Conservation (phyloP, 495 filamentous ascomycete species). For the Pseudevernia furfuracea region DNA sequence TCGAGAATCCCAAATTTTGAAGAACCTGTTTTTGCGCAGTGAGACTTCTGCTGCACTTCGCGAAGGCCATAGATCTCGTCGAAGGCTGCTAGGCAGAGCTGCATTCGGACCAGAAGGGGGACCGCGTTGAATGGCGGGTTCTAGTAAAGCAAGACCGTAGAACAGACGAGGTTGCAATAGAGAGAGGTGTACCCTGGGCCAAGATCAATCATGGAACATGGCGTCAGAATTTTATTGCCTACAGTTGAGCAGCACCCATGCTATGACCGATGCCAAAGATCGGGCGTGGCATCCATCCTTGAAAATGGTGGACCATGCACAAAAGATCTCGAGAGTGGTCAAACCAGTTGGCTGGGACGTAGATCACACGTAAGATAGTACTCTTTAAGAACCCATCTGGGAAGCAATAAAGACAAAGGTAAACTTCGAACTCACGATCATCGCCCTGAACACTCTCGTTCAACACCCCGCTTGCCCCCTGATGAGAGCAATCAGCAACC, state of each 20-base stretch:
- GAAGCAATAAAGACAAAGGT: constrained; percentile 8
- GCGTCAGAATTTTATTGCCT: not conserved
- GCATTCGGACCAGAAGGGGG: not conserved
- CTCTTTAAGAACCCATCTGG: not conserved
- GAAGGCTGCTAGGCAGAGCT: constrained; percentile 3
- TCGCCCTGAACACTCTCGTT: constrained; percentile 60
- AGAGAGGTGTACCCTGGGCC: constrained; percentile 29
- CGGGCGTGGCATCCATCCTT: constrained; percentile 61
- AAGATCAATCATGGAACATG: not conserved
- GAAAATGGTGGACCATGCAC: constrained; percentile 67
- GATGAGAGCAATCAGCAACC: constrained; percentile 64
- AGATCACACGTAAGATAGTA: not conserved
- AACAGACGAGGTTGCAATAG: constrained; percentile 41
- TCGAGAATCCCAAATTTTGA: constrained; percentile 24
- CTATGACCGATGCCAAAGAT: constrained; percentile 72
- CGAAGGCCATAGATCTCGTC: constrained; percentile 23
- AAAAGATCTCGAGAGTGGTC: constrained; percentile 73
- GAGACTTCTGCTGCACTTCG: constrained; percentile 21
- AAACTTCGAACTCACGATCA: constrained; percentile 42
- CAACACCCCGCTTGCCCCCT: constrained; percentile 58
- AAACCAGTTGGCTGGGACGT: constrained; percentile 50
- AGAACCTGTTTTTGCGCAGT: constrained; percentile 22
- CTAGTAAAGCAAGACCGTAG: constrained; percentile 37
- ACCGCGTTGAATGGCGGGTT: constrained; percentile 34
- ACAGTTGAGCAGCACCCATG: constrained; percentile 50